phyloP scores from a whole-genome alignment of 257 asterid species.

The Scutellaria barbata region DNA sequence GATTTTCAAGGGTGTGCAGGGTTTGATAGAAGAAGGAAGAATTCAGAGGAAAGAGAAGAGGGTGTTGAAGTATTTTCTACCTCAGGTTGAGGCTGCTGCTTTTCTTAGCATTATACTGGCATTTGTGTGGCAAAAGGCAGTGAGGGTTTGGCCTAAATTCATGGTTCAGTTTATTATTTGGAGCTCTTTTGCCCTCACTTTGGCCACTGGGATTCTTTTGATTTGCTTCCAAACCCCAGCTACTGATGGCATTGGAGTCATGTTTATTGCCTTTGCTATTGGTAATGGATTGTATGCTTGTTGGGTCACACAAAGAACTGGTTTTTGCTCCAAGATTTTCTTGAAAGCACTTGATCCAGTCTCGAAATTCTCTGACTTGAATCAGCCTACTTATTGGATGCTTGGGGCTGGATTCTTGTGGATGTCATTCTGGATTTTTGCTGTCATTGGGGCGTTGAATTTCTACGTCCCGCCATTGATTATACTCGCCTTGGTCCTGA shows the following conservation, averaged over 20 bases:
- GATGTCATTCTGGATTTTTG: slow-evolving; percentile 94
- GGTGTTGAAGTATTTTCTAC: slow-evolving; percentile 67
- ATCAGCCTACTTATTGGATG: slow-evolving; percentile 82
- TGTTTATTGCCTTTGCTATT: slow-evolving; percentile 66
- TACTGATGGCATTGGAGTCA: slow-evolving; percentile 74
- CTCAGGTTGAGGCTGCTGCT: slow-evolving; percentile 89
- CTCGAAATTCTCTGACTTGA: slow-evolving; percentile 68
- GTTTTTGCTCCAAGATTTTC: slow-evolving; percentile 74
- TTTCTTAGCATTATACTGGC: slow-evolving; percentile 84
- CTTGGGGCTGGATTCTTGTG: slow-evolving; percentile 84
- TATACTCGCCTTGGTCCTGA: slow-evolving; percentile 61
- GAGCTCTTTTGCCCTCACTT: slow-evolving; percentile 73
- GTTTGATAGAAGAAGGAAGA: slow-evolving; percentile 60
- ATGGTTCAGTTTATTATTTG: slow-evolving; percentile 88
- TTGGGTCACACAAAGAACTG: slow-evolving; percentile 85
- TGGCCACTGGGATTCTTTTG: slow-evolving; percentile 81
- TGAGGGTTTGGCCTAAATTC: slow-evolving; percentile 81
- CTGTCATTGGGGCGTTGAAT: slow-evolving; percentile 81
- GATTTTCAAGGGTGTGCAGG: slow-evolving; percentile 75
- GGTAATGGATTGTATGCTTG: slow-evolving; percentile 93
- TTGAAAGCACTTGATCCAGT: slow-evolving; percentile 82
- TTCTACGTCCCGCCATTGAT: slow-evolving; percentile 71
- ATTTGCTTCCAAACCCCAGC: slow-evolving; percentile 88
- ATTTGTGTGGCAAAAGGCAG: slow-evolving; percentile 83
- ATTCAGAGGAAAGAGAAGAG: slow-evolving; percentile 53